A percentile compares a stretch with the other conserved stretches of the same genome.
These are phyloP conservation scores for Volvox carteri DNA, from an alignment of 163 green algal genomes.

Conservation along the genomic window DNA sequence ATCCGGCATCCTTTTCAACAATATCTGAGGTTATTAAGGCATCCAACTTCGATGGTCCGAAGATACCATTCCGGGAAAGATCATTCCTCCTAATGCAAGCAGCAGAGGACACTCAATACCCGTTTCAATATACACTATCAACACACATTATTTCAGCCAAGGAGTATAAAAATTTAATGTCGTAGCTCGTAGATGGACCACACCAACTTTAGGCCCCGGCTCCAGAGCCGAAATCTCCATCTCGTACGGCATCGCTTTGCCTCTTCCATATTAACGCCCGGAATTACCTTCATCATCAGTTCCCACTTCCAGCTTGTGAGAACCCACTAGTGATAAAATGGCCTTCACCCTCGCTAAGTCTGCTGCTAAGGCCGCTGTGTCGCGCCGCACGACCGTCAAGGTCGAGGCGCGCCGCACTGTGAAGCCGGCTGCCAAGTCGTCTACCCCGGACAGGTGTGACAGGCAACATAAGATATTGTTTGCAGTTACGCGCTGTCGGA, in stretches of 20 bases:
- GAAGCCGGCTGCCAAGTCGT: conserved; percentile 50
- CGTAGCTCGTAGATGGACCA: no score
- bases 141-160: no score
- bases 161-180: no score
- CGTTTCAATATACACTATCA: no score
- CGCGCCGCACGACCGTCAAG: conserved; percentile 32
- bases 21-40: no score
- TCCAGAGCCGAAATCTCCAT: conserved; percentile 20
- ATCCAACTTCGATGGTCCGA: no score
- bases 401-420: conserved; percentile 55
- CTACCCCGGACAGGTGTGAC: conserved; percentile 45
- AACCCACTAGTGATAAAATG: conserved; percentile 48
- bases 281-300: not conserved
- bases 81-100: no score
- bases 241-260: not conserved
- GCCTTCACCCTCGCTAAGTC: conserved; percentile 41
- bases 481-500: not conserved
- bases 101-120: no score
- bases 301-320: conserved; percentile 11
- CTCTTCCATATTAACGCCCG: not conserved
- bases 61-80: no score
- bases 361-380: conserved; percentile 21
- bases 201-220: no score
- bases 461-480: not conserved
- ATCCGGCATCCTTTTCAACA: no score